Evolutionary conservation across 78 protist genomes (phyloP).

Genomic region (Dictyostelium brefeldianum): DNA sequence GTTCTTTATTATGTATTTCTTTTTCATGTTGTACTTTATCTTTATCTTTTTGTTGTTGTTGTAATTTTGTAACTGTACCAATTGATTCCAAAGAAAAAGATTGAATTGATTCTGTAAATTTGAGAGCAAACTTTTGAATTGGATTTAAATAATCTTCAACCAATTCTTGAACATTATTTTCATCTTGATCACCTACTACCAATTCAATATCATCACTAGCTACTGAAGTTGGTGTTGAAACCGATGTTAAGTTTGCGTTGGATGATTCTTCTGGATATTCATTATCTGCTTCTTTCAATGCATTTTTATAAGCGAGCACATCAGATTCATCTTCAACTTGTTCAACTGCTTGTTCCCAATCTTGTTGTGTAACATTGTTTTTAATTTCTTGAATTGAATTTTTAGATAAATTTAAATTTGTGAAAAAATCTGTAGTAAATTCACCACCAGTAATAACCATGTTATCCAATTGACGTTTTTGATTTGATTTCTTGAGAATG

Average conservation of each 20-base stretch:
- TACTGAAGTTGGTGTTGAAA: neutral
- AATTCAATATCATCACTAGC: neutral
- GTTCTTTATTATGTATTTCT: neutral
- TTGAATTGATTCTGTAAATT: slow-evolving; percentile 25
- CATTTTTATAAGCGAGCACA: slow-evolving; percentile 49
- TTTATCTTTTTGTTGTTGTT: neutral
- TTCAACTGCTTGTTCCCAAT: slow-evolving; percentile 67
- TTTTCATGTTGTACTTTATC: neutral
- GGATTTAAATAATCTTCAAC: slow-evolving; percentile 75
- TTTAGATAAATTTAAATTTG: slow-evolving; percentile 46
- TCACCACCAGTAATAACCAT: slow-evolving; percentile 87
- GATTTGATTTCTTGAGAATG: slow-evolving; percentile 91
- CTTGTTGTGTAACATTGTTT: slow-evolving; percentile 29
- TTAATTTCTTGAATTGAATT: neutral
- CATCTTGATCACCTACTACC: neutral
- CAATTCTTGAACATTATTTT: slow-evolving; percentile 41
- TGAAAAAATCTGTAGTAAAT: slow-evolving; percentile 86
- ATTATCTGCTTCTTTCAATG: slow-evolving; percentile 53
- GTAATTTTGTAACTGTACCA: slow-evolving; percentile 10
- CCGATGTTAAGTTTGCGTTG: no score
- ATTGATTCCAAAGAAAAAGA: neutral
- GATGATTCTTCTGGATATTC: slow-evolving; percentile 46
- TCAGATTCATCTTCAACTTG: slow-evolving; percentile 74
- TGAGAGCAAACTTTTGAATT: slow-evolving; percentile 67
- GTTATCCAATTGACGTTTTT: slow-evolving; percentile 89